These are phyloP conservation scores for Immersiella caudata DNA, from an alignment of 495 filamentous ascomycete genomes.

Conservation along the genomic window DNA sequence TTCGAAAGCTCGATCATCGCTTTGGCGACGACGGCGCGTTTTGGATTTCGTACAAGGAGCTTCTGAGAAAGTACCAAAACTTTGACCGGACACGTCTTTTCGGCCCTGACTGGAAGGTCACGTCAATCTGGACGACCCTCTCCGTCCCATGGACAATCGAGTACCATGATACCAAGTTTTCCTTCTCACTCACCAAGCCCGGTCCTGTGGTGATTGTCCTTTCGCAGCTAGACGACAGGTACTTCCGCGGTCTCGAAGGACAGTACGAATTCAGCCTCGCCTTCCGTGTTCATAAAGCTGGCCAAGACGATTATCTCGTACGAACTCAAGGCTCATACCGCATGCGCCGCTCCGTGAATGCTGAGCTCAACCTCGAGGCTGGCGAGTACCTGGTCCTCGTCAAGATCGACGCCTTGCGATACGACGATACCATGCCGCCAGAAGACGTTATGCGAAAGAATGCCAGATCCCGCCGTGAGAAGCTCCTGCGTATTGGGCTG, in stretches of 20 bases:
- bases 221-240: slow-evolving; percentile 81
- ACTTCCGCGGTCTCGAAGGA: slow-evolving; percentile 82
- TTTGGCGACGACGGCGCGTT: slow-evolving; percentile 88
- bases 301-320: slow-evolving; percentile 81
- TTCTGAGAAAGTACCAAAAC: slow-evolving; percentile 78
- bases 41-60: slow-evolving; percentile 74
- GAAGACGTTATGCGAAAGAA: slow-evolving; percentile 70
- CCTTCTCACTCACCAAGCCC: slow-evolving; percentile 64
- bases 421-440: slow-evolving; percentile 53
- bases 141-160: slow-evolving; percentile 84
- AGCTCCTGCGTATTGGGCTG: slow-evolving; percentile 78
- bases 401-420: slow-evolving; percentile 72
- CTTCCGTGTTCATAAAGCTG: slow-evolving; percentile 81
- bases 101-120: slow-evolving; percentile 77
- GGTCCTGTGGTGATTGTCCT: slow-evolving; percentile 79
- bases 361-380: slow-evolving; percentile 78
- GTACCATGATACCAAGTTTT: slow-evolving; percentile 83
- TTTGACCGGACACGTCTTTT: slow-evolving; percentile 92
- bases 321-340: slow-evolving; percentile 71
- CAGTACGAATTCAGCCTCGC: slow-evolving; percentile 76
- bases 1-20: slow-evolving; percentile 72
- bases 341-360: slow-evolving; percentile 77
- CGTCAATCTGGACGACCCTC: slow-evolving; percentile 82
- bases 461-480: slow-evolving; percentile 68
- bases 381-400: slow-evolving; percentile 80